Base-by-base conservation (phyloP, 176 grass and related monocot genomes). In the Oryza nivara region DNA sequence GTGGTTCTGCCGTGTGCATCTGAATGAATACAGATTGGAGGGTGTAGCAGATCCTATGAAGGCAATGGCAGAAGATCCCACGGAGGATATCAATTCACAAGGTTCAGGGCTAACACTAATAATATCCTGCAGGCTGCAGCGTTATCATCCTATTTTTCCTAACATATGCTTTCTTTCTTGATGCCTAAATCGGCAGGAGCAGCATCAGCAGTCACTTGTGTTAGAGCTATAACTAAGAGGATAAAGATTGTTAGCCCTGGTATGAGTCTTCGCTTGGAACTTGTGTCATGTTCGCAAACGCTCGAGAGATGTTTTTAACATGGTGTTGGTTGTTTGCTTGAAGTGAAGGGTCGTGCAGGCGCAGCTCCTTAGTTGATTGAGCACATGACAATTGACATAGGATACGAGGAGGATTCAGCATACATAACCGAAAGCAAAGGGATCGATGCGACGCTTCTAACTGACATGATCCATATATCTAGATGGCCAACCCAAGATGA, bases 241-340 rank as follows among this genome's bases (percentile, higher is more conserved):
- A 80, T 97, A 44, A 93, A 95, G 82, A 97, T 97, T 73, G 79
- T 95, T 46, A 92, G 85, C 85, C 95, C 95, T 82, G 91, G 95
- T 97, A 87, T 61, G 5, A 34, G 43, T 44, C 7, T 44, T 44
- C 2, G 43, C 47, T 73, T 72, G 9, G 30, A 32, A 3, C 30
- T 32, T 32, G 15, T 46, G 34, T 52, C 26, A 73, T 69, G 49
- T 32, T 65, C 44, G 11, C 52, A 70, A 51, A 66, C 20, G 41
- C 5, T 20, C 69, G 11, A 41, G 43, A 48, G 4, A 17, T 68
- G 14, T 4, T 76, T 46, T 28, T 85, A 43, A 89, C 23, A 15
- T 52, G n/a, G 7, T 58, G 6, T 51, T 68, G 30, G 38, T 87
- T 72, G 6, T 87, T 79, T 75, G 12, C 61, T 87, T 87, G 84